Conservation (phyloP, 176 grass and related monocot species). For the Canna indica region DNA sequence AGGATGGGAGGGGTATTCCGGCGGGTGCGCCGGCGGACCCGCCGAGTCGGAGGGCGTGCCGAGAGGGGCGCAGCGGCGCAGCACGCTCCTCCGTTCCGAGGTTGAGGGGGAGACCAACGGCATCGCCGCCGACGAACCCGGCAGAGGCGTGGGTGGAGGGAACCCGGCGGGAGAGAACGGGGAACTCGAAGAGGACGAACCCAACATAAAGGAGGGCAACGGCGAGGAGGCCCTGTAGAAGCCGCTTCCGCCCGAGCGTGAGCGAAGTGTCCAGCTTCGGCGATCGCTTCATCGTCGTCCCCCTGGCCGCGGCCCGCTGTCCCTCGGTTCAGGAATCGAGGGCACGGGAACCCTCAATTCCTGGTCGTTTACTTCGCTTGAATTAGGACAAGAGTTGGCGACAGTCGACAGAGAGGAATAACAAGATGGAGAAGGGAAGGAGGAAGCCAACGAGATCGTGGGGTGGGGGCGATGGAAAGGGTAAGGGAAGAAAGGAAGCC, state of each 20-base stretch:
- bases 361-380: neutral
- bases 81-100: neutral
- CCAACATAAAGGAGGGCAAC: neutral
- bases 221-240: neutral
- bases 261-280: neutral
- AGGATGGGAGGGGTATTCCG: neutral
- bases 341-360: neutral
- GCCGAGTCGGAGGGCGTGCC: neutral
- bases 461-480: neutral
- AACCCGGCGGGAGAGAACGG: neutral
- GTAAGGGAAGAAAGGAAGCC: neutral
- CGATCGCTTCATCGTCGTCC: slow-evolving; percentile 8
- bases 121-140: neutral
- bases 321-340: neutral
- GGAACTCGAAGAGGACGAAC: neutral
- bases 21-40: neutral
- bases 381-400: neutral
- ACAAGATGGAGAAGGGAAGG: neutral
- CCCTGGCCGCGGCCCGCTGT: neutral
- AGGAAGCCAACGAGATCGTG: neutral
- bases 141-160: neutral
- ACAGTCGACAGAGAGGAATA: no score
- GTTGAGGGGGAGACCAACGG: neutral
- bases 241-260: neutral
- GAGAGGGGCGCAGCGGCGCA: neutral